Conservation (phyloP, 2,329 filamentous ascomycete species). For the Phialophora tarda region DNA sequence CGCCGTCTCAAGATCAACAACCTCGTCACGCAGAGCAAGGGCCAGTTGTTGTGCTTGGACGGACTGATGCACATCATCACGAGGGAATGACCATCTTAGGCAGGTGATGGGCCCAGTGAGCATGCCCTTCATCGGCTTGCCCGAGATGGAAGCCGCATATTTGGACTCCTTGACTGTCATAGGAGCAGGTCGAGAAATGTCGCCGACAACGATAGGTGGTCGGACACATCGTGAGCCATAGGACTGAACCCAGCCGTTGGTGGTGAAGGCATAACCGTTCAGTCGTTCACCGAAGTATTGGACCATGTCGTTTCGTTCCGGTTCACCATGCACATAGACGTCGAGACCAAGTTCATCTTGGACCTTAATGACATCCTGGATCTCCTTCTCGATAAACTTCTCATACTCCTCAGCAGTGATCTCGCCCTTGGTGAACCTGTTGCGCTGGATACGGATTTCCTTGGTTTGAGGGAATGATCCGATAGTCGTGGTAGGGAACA, state of each 20-base stretch:
- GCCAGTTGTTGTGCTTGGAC: slow-evolving; percentile 98
- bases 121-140: slow-evolving; percentile 99
- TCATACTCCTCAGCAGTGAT: slow-evolving; percentile 93
- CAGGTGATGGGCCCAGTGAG: slow-evolving; percentile 98
- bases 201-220: slow-evolving; percentile 97
- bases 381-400: slow-evolving; percentile 99
- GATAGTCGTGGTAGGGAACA: slow-evolving; percentile 99
- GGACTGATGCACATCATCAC: slow-evolving; percentile 99
- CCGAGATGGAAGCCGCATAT: slow-evolving; percentile 93
- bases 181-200: slow-evolving; percentile 92
- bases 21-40: slow-evolving; percentile 97
- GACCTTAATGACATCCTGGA: slow-evolving; percentile 90
- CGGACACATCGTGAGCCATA: slow-evolving; percentile 98
- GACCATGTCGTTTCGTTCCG: slow-evolving; percentile 99
- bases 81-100: slow-evolving; percentile 98
- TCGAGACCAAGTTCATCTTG: slow-evolving; percentile 98
- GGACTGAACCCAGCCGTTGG: slow-evolving; percentile 97
- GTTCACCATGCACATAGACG: slow-evolving; percentile 97
- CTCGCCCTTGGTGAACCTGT: slow-evolving; percentile 99
- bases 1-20: slow-evolving; percentile 95
- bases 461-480: slow-evolving; percentile 99
- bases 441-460: slow-evolving; percentile 94
- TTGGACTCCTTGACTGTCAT: slow-evolving; percentile 99
- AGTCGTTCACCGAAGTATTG: slow-evolving; percentile 99
- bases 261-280: slow-evolving; percentile 97